Evolutionary conservation across 768 basidiomycete genomes (phyloP).

Genomic region (Leccinum variicolor): DNA sequence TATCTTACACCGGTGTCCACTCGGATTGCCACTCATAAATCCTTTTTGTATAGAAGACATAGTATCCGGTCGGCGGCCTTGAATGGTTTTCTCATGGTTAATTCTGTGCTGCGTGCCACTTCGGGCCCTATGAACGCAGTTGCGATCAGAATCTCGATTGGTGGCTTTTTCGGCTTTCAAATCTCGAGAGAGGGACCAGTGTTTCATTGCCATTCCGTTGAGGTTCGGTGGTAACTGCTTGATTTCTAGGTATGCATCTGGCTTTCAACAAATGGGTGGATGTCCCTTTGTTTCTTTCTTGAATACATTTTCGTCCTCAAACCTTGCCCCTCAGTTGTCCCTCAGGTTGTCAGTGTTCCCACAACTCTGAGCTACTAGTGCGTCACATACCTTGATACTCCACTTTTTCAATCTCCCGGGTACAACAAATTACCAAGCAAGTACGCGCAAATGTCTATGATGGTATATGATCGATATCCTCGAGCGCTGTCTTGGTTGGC

Average conservation of each 20-base stretch:
- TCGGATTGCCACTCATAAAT: neutral
- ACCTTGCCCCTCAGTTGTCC: too few relatives aligned
- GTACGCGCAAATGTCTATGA: conserved; percentile 6
- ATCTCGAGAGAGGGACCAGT: neutral
- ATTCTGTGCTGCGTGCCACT: neutral
- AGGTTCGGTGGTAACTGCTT: neutral
- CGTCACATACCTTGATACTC: neutral
- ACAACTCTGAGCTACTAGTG: too few relatives aligned
- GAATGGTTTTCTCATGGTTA: neutral
- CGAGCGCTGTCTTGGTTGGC: neutral
- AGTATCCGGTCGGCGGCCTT: neutral
- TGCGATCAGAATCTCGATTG: neutral
- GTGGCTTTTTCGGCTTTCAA: neutral
- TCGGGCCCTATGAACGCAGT: neutral
- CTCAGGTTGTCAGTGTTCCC: too few relatives aligned
- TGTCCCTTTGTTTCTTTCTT: neutral
- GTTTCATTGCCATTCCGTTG: neutral
- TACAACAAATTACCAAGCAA: neutral
- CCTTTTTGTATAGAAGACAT: neutral
- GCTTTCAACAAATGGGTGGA: conserved; percentile 1
- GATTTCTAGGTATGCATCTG: conserved; percentile 8
- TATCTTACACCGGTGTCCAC: neutral
- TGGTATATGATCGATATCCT: neutral
- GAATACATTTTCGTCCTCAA: too few relatives aligned
- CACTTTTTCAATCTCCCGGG: neutral